Base-by-base conservation (phyloP, 768 basidiomycete genomes). In the Jaapia argillacea region DNA sequence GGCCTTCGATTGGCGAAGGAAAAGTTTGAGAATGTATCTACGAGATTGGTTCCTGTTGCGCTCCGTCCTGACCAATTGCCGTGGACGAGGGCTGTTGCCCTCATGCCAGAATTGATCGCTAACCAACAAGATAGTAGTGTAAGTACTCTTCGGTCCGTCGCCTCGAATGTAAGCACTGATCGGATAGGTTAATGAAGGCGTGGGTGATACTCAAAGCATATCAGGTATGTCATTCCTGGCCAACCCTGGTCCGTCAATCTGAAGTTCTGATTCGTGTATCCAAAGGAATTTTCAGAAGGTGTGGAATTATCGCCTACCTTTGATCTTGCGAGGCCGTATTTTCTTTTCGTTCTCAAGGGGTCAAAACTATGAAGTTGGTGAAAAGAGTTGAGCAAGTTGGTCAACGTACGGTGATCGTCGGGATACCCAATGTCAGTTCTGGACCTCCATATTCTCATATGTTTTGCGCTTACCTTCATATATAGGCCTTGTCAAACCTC, bases 1-100 rank as follows among this genome's bases (percentile, higher is more conserved):
- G 54, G 56, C 6, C 45, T 67, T 6, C 10, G 28, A 50, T 57
- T 26, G 38, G 33, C 1, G 57, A 58, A 28, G 56, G 57, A 5
- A 45, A 57, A 43, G n/a, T 26, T 6, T 10, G 28, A 33, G 10
- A 33, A 33, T 10, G 16, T 33, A 10, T 10, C 16, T 16, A 16
- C 28, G 28, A 20, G 48, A 37, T 24, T 36, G 10, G 18, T 21
- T 35, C 3, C 23, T 40, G 14, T 13, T 10, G 1, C 5, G 22
- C 21, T 23, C 28, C 24, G 14, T 7, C 26, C 38, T 2, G 33
- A n/a, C 28, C 13, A 18, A 2, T 22, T 38, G 13, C 37, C 37
- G 7, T 38, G 37, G 37, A 21, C 12, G 13, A 10, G 37, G 7
- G 37, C 37, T 10, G 7, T 22, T 7, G 37, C 37, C 10, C 10